Percentiles rank a stretch among this genome's conserved stretches.
Conservation (phyloP, 768 basidiomycete species). For the Tephrocybe sp. region DNA sequence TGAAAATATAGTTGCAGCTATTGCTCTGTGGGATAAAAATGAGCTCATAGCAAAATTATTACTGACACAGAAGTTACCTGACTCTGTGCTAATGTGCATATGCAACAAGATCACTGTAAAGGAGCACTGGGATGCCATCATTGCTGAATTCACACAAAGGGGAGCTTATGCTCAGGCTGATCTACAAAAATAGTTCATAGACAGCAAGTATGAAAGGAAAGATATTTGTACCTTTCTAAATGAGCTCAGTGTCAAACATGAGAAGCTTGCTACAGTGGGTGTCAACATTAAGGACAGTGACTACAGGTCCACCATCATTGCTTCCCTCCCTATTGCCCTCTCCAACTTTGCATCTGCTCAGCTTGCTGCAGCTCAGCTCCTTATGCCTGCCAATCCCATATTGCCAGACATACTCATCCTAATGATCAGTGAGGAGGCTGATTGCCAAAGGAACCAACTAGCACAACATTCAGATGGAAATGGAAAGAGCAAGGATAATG, state of each 20-base stretch:
- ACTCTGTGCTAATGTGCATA: too few species aligned
- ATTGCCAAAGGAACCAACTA: slow-evolving; percentile 13
- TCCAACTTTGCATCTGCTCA: slow-evolving; percentile 27
- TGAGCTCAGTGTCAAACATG: slow-evolving; percentile 18
- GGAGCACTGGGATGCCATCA: too few species aligned
- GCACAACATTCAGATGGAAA: neutral
- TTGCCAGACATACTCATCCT: slow-evolving; percentile 24
- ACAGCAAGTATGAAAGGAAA: slow-evolving; percentile 25
- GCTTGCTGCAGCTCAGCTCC: slow-evolving; percentile 18
- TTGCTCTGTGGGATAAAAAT: too few species aligned
- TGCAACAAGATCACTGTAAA: too few species aligned
- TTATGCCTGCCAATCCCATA: slow-evolving; percentile 1
- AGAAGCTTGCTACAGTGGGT: slow-evolving; percentile 26
- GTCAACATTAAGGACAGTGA: slow-evolving; percentile 29
- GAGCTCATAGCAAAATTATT: too few species aligned
- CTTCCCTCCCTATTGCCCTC: slow-evolving; percentile 26
- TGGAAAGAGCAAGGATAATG: too few species aligned
- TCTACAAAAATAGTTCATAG: slow-evolving; percentile 26
- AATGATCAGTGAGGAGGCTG: slow-evolving; percentile 28
- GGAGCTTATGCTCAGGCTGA: slow-evolving; percentile 30
- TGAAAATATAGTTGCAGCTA: too few species aligned
- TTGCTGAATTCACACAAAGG: slow-evolving; percentile 31
- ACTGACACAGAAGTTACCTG: too few species aligned
- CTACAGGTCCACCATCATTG: slow-evolving; percentile 30
- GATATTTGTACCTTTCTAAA: slow-evolving; percentile 29